Evolutionary conservation across 116 monocot species (phyloP).

Genomic region (Thalassia testudinum): DNA sequence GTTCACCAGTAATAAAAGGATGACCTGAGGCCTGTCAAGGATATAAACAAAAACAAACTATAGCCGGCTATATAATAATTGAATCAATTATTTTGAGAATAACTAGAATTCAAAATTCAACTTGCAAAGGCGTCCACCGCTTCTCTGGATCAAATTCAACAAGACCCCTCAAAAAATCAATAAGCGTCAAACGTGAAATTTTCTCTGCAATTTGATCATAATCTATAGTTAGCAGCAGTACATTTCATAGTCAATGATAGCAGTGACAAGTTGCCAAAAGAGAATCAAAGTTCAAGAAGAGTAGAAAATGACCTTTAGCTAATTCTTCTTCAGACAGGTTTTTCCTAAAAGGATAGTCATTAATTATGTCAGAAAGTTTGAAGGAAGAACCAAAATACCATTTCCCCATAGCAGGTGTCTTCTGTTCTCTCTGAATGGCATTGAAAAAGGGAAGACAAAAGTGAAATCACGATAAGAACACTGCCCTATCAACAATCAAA

Average conservation of each 20-base stretch:
- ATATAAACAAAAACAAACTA: not conserved
- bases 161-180: constrained; percentile 93
- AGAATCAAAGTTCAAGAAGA: not conserved
- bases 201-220: constrained; percentile 37
- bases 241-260: no score
- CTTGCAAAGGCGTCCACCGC: constrained; percentile 97
- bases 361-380: constrained; percentile 70
- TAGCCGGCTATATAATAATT: not conserved
- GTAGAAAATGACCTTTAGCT: constrained; percentile 35
- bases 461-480: not conserved
- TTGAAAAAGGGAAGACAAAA: no score
- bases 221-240: no score
- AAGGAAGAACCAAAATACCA: constrained; percentile 54
- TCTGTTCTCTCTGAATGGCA: constrained; percentile 44
- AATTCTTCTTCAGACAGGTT: constrained; percentile 67
- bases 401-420: constrained; percentile 71
- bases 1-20: constrained; percentile 96
- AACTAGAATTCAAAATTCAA: constrained; percentile 10
- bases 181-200: constrained; percentile 45
- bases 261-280: not conserved
- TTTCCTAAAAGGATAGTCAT: constrained; percentile 69
- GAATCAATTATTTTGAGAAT: no score
- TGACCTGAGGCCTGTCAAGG: constrained; percentile 64
- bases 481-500: no score
- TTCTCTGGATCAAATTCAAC: constrained; percentile 92